These are phyloP conservation scores for Sclerotinia borealis DNA, from an alignment of 2,329 filamentous ascomycete species.

Conservation along the genomic window DNA sequence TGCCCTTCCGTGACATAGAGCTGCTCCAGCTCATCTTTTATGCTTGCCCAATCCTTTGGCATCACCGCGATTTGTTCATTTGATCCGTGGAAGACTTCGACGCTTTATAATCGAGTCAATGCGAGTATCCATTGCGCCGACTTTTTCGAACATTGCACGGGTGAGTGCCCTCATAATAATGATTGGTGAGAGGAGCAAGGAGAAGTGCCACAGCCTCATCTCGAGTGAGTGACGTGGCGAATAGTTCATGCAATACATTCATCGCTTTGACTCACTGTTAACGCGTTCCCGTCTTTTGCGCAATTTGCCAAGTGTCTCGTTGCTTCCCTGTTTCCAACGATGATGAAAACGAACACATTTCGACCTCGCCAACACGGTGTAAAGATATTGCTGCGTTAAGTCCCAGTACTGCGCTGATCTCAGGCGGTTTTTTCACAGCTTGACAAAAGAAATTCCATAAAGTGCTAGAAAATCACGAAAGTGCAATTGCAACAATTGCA, in stretches of 20 bases:
- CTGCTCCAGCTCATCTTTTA: conserved; percentile 18
- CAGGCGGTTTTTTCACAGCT: neutral
- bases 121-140: neutral
- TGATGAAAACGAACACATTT: neutral
- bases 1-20: conserved; percentile 17
- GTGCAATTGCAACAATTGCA: conserved; percentile 11
- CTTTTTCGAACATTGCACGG: neutral
- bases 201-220: neutral
- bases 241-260: neutral
- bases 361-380: neutral
- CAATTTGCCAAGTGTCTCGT: conserved; percentile 2
- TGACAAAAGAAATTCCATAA: neutral
- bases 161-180: neutral
- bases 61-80: conserved; percentile 10
- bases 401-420: neutral
- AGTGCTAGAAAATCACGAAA: neutral
- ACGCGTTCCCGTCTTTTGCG: conserved; percentile 2
- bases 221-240: conserved; percentile 7
- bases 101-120: neutral
- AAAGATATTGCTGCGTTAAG: neutral
- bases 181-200: neutral
- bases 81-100: neutral
- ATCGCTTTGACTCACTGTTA: neutral
- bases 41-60: conserved; percentile 19
- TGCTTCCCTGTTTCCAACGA: neutral